A percentile compares a stretch with the other conserved stretches of the same genome.
phyloP scores from a whole-genome alignment of 202 grass and related monocot genomes.

The Digitaria exilis region DNA sequence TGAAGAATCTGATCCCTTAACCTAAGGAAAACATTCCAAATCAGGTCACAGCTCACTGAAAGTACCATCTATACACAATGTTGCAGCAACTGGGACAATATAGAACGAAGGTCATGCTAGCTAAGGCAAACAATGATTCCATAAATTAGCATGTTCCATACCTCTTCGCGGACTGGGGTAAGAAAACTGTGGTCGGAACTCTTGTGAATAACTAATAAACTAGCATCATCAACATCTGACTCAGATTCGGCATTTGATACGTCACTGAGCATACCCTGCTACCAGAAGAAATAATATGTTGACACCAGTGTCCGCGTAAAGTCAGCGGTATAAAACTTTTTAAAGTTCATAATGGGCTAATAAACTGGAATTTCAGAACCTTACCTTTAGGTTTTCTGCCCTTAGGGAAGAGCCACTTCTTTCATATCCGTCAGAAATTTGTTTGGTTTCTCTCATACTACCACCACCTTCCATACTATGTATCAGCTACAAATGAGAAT shows the following conservation, averaged over 20 bases:
- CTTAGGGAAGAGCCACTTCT: conserved; percentile 53
- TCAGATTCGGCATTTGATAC: conserved; percentile 54
- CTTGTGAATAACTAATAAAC: conserved; percentile 47
- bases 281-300: conserved; percentile 25
- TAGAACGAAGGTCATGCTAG: neutral
- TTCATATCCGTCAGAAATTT: conserved; percentile 56
- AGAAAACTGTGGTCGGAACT: conserved; percentile 46
- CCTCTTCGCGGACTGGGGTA: conserved; percentile 75
- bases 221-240: conserved; percentile 63
- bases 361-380: conserved; percentile 47
- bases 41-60: neutral
- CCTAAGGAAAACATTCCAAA: conserved; percentile 41
- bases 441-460: conserved; percentile 50
- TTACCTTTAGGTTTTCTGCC: conserved; percentile 64
- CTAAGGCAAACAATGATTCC: neutral
- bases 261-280: conserved; percentile 51
- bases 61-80: neutral
- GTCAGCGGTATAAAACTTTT: neutral
- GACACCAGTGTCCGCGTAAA: conserved; percentile 19
- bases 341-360: conserved; percentile 8
- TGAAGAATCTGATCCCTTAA: conserved; percentile 53
- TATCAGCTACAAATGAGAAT: conserved; percentile 60
- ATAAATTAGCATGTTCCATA: conserved; percentile 27
- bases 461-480: conserved; percentile 49
- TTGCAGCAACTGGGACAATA: conserved; percentile 6